Evolutionary conservation across 1,139 yeast species (phyloP), one percentile per base, ranked within the genome.

Genomic region (Taphrina wiesneri): DNA sequence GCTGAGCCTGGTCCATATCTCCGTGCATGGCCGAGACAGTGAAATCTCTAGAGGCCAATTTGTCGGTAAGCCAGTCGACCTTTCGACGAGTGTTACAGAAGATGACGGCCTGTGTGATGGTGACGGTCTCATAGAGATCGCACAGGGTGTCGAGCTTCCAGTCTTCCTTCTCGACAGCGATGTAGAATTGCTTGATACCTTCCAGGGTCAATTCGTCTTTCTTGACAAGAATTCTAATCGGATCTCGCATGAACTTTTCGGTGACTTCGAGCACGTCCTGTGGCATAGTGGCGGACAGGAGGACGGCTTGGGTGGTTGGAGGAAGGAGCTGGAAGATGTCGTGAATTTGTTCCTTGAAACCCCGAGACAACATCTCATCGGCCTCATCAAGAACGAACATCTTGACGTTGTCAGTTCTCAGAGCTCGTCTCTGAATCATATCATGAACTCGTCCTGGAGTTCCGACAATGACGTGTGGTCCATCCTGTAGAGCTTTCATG

Each of bases 331-430:
- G 86, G 91, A 90, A 92, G 77, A 93, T 90, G 81, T 92, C 92
- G 86, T 92, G 91, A 77, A 93, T 93, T 83, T 93, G 98, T 79
- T 90, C 96, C 83, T 89, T 90, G 88, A 93, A 93, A 75, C 99
- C 99, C 74, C 96, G 85, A 69, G 95, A 86, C 80, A 93, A 86
- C 95, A 93, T 88, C 84, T 92, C 97, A 85, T 93, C 99, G 78
- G 99, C 99, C 84, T 93, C 99, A 83, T 93, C 99, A 80, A 93
- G 86, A 78, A 93, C 89, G 83, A 93, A 88, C 97, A 93, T 92
- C 85, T 91, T 90, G 78, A 93, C 83, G 80, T 87, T 84, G 75
- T 88, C 88, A 74, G 97, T 90, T 80, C 84, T 87, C 81, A 93
- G 87, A 81, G 83, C 84, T 79, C 97, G 87, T 81, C 97, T 87